Base-by-base conservation (phyloP, 2,329 filamentous ascomycete species). In the Cladosporium sp. region DNA sequence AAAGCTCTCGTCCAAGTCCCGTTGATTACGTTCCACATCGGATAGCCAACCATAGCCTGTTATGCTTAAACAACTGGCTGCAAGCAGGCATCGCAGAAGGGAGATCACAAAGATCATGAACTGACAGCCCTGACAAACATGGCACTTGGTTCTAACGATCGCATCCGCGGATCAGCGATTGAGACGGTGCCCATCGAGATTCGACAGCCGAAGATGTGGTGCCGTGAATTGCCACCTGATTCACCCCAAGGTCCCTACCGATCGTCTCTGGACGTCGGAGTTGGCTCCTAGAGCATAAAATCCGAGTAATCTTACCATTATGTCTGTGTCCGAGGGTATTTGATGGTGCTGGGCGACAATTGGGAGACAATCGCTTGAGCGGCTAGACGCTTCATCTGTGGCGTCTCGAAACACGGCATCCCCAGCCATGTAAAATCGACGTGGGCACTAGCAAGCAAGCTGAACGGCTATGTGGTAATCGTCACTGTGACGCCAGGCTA, bases 401-500 rank as follows among this genome's bases (percentile, higher is more conserved):
- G 18, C 55, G 21, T 10, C 37, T 18, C 11, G 12, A 33, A 31
- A n/a, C n/a, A 55, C 52, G 28, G 52, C 52, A 33, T 11, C 29
- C 18, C 52, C 52, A 55, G 52, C 52, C 52, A 21, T 31, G 18
- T 6, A 33, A 55, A 31, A 55, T 33, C 18, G 14, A 28, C 18
- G 50, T 53, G 50, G 50, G 50, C 50, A 44, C 35, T 40, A 40
- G 16, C 35, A 28, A 53, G 50, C 52, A 33, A 55, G 52, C 52
- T 29, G 50, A 28, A 29, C 16, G 16, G 37, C 7, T 21, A 12
- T 5, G n/a, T 26, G 40, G 8, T 3, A 21, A 4, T 23, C 57
- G 57, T 60, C 57, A 60, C 57, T 18, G 57, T 60, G 57, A 60
- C 57, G 40, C 49, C 57, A 50, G 31, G 56, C 5, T 16, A 23